Conservation (phyloP, 148 eudicot genomes). For the Mesembryanthemum crystallinum region DNA sequence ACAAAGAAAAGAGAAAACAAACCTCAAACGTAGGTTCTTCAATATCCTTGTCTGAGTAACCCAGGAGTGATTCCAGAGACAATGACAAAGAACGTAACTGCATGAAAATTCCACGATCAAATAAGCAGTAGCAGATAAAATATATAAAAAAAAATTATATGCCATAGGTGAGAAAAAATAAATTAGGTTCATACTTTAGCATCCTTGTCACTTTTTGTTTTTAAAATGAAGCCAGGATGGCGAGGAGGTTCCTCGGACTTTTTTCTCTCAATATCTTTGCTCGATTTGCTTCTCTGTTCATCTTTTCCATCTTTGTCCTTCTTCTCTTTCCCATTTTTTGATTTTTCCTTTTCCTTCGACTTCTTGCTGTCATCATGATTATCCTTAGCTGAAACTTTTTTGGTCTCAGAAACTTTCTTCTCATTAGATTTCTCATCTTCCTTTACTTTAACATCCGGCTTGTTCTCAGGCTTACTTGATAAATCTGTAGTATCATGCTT, state of each 20-base stretch:
- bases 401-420: conserved; percentile 34
- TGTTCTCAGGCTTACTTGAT: conserved; percentile 36
- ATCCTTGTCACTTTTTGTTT: conserved; percentile 58
- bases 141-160: neutral
- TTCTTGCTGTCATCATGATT: conserved; percentile 32
- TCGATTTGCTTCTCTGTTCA: conserved; percentile 46
- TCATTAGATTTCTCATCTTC: conserved; percentile 40
- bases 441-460: conserved; percentile 30
- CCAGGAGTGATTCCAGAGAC: conserved; percentile 89
- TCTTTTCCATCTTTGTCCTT: conserved; percentile 58
- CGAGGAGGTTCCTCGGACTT: conserved; percentile 78
- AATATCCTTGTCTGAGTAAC: conserved; percentile 74
- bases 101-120: conserved; percentile 23
- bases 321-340: conserved; percentile 52
- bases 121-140: conserved; percentile 13
- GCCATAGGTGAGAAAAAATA: neutral
- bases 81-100: conserved; percentile 86
- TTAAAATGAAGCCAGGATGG: conserved; percentile 77
- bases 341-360: conserved; percentile 45
- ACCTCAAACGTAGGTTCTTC: conserved; percentile 98
- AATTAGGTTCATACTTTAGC: conserved; percentile 47
- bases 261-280: conserved; percentile 58
- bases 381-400: conserved; percentile 38
- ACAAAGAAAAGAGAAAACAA: neutral
- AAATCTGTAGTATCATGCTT: conserved; percentile 29